phyloP scores from a whole-genome alignment of 805 yeast genomes.

The Cyberlindnera saturnus region DNA sequence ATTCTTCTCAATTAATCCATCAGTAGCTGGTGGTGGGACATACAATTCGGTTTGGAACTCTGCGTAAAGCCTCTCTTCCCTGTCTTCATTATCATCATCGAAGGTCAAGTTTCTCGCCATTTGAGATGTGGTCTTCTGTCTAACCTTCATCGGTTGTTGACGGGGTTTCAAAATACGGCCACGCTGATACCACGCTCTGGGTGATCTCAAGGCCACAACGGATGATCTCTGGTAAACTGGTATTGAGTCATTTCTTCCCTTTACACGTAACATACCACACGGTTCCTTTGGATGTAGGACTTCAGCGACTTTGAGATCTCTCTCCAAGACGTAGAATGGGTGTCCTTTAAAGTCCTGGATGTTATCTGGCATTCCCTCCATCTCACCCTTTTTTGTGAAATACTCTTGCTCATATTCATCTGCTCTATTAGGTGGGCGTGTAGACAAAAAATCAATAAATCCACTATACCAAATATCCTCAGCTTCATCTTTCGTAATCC shows the following conservation, averaged over 20 bases:
- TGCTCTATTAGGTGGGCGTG: slow-evolving; percentile 14
- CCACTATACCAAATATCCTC: slow-evolving; percentile 51
- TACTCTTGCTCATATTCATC: slow-evolving; percentile 52
- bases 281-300: slow-evolving; percentile 59
- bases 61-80: slow-evolving; percentile 64
- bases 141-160: slow-evolving; percentile 52
- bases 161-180: slow-evolving; percentile 77
- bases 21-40: slow-evolving; percentile 48
- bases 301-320: slow-evolving; percentile 68
- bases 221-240: slow-evolving; percentile 66
- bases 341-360: slow-evolving; percentile 80
- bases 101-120: slow-evolving; percentile 12
- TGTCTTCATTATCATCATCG: slow-evolving; percentile 30
- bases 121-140: slow-evolving; percentile 25
- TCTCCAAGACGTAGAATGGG: slow-evolving; percentile 77
- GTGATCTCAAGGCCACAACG: slow-evolving; percentile 59
- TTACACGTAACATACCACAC: slow-evolving; percentile 66
- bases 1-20: slow-evolving; percentile 67
- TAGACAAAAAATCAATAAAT: slow-evolving; percentile 26
- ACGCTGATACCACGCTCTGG: slow-evolving; percentile 79
- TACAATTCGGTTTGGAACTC: slow-evolving; percentile 71
- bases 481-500: slow-evolving; percentile 58
- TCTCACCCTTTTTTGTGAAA: slow-evolving; percentile 51
- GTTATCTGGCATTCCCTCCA: slow-evolving; percentile 85
- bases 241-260: slow-evolving; percentile 36